These are phyloP conservation scores for Trichoderma virens DNA, from an alignment of 495 filamentous ascomycete genomes.

Conservation along the genomic window DNA sequence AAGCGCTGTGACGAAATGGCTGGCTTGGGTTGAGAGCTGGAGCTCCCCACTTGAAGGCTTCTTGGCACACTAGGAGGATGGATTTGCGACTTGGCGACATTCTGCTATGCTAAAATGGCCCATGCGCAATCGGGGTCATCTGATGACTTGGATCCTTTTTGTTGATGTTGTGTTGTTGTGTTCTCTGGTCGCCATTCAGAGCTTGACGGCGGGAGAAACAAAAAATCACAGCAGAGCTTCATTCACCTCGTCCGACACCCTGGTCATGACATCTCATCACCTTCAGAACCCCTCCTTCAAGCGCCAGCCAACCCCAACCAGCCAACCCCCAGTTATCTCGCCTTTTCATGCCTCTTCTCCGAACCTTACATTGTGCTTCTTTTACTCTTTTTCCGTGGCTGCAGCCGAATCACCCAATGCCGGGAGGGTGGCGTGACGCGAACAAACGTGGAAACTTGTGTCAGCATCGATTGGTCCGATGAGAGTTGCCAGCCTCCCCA, in stretches of 20 bases:
- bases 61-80: neutral
- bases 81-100: no score
- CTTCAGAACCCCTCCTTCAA: no score
- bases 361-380: no score
- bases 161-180: neutral
- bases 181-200: neutral
- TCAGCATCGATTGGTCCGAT: neutral
- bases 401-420: neutral
- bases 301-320: no score
- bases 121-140: neutral
- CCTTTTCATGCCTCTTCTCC: no score
- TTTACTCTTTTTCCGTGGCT: neutral
- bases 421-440: constrained; percentile 4
- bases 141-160: no score
- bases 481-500: neutral
- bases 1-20: constrained; percentile 1
- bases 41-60: neutral
- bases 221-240: no score
- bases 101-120: neutral
- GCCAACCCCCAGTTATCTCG: no score
- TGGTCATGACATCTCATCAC: no score
- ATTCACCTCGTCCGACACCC: no score
- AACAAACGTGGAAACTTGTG: neutral
- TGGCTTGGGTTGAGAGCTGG: neutral
- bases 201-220: no score